Evolutionary conservation across 2,329 filamentous ascomycete genomes (phyloP).

Genomic region (Epichloe amarillans): DNA sequence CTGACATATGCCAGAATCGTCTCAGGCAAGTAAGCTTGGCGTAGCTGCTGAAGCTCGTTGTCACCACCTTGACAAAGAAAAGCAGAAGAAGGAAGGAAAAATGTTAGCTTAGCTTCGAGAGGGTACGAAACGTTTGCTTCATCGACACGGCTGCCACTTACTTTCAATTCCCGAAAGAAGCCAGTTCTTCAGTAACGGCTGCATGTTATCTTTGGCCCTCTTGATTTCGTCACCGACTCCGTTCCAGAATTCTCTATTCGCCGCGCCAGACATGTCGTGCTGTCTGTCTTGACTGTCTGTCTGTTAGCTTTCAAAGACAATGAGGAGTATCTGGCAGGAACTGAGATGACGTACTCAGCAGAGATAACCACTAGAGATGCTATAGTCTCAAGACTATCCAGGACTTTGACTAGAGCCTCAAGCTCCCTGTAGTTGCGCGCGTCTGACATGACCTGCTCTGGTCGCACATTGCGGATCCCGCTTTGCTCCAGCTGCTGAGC

Average conservation of each 20-base stretch:
- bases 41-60: slow-evolving; percentile 48
- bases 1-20: slow-evolving; percentile 72
- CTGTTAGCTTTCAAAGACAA: background rate
- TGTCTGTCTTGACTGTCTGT: background rate
- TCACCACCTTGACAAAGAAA: slow-evolving; percentile 28
- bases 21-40: slow-evolving; percentile 73
- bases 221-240: slow-evolving; percentile 42
- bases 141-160: slow-evolving; percentile 22
- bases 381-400: slow-evolving; percentile 57
- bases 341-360: slow-evolving; percentile 31
- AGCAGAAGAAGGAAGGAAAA: fast-evolving
- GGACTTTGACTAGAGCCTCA: slow-evolving; percentile 49
- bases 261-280: slow-evolving; percentile 15
- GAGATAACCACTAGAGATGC: slow-evolving; percentile 40
- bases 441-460: slow-evolving; percentile 34
- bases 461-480: slow-evolving; percentile 22
- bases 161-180: slow-evolving; percentile 41
- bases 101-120: background rate
- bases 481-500: slow-evolving; percentile 22
- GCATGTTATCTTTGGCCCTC: slow-evolving; percentile 40
- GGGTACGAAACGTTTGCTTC: background rate
- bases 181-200: slow-evolving; percentile 52
- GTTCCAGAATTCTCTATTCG: slow-evolving; percentile 37
- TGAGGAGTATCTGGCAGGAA: background rate
- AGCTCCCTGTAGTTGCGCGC: slow-evolving; percentile 55